Evolutionary conservation across 177 flowering plant species (phyloP).

Genomic region (Tripterygium wilfordii): DNA sequence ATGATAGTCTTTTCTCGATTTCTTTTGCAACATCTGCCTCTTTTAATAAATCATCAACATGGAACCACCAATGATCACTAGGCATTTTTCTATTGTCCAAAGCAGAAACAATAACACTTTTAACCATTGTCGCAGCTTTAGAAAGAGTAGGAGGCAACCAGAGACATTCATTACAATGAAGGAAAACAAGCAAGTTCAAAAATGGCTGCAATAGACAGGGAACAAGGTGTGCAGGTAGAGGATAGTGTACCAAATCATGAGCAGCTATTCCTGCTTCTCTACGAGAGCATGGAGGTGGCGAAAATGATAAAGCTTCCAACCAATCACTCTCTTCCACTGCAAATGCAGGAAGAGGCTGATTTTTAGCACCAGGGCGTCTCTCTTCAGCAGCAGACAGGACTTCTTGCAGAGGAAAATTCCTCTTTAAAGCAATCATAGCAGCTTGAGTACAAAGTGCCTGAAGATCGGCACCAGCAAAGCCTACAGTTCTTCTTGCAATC

Average conservation of each 20-base stretch:
- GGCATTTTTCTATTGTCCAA: slow-evolving; percentile 43
- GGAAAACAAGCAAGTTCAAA: slow-evolving; percentile 55
- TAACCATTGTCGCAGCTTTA: slow-evolving; percentile 48
- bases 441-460: slow-evolving; percentile 98
- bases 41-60: slow-evolving; percentile 41
- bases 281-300: slow-evolving; percentile 94
- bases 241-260: slow-evolving; percentile 60
- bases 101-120: slow-evolving; percentile 44
- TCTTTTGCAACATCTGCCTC: slow-evolving; percentile 48
- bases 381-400: slow-evolving; percentile 53
- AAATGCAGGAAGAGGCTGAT: slow-evolving; percentile 64
- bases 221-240: slow-evolving; percentile 68
- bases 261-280: slow-evolving; percentile 92
- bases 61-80: slow-evolving; percentile 53
- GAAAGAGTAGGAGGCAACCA: slow-evolving; percentile 62
- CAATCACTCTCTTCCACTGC: slow-evolving; percentile 88
- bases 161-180: slow-evolving; percentile 68
- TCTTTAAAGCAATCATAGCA: slow-evolving; percentile 79
- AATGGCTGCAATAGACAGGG: slow-evolving; percentile 76
- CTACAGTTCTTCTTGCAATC: slow-evolving; percentile 74
- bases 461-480: slow-evolving; percentile 98
- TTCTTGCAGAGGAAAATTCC: slow-evolving; percentile 75
- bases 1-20: slow-evolving; percentile 46
- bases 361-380: slow-evolving; percentile 22
- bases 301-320: slow-evolving; percentile 81